Percentiles rank a stretch among this genome's conserved stretches.
phyloP scores from a whole-genome alignment of 768 basidiomycete species.

The Lactifluus subvellereus region DNA sequence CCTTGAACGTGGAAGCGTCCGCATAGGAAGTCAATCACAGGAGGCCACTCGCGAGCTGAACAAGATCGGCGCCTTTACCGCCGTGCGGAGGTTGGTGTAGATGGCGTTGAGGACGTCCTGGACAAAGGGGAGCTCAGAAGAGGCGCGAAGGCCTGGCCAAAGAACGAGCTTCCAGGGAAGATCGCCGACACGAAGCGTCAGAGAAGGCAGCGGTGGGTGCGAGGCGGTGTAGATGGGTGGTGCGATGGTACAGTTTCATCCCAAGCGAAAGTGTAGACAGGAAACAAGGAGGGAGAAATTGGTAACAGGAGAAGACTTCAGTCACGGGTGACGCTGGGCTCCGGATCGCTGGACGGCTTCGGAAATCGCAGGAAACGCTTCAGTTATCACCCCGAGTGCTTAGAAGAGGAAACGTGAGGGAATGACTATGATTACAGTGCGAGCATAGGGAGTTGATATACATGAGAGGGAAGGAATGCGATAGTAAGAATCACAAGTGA shows the following conservation, averaged over 20 bases:
- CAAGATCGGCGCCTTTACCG: neutral
- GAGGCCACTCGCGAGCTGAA: neutral
- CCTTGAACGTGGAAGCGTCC: neutral
- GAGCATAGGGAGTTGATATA: too few relatives aligned
- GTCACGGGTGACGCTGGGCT: too few relatives aligned
- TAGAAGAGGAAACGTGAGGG: too few relatives aligned
- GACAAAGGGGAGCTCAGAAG: neutral
- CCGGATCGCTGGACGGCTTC: too few relatives aligned
- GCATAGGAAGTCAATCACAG: constrained; percentile 2
- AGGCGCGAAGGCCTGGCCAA: neutral
- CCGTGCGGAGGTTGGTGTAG: constrained; percentile 9
- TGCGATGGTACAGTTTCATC: neutral
- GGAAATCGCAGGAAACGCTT: too few relatives aligned
- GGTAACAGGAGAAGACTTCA: too few relatives aligned
- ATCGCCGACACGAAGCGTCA: neutral
- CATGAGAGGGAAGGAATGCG: too few relatives aligned
- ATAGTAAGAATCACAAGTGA: too few relatives aligned
- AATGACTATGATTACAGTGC: too few relatives aligned
- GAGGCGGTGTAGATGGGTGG: neutral
- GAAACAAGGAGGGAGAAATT: too few relatives aligned
- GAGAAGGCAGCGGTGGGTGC: neutral
- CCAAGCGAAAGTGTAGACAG: too few relatives aligned
- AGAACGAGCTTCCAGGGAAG: constrained; percentile 1
- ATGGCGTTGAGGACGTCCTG: neutral
- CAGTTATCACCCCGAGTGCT: too few relatives aligned